Percentiles rank a stretch among this genome's conserved stretches.
Conservation (phyloP, 345 rosid species). For the Salix suchowensis region DNA sequence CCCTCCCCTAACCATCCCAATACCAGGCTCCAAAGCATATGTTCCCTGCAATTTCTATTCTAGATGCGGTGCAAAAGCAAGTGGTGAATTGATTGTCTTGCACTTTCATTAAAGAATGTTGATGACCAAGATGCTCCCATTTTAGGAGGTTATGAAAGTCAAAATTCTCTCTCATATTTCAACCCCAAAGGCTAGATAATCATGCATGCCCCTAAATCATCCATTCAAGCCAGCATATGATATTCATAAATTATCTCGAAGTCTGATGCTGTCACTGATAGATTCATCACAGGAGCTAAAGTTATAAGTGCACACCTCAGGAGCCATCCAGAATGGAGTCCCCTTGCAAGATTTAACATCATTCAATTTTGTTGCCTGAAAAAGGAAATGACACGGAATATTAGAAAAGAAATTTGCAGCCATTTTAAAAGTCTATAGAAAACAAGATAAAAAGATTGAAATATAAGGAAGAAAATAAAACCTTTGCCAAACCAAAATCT, state of each 20-base stretch:
- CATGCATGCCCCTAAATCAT: background rate
- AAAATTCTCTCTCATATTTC: background rate
- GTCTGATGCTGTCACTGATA: background rate
- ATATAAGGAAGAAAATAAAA: conserved; percentile 14
- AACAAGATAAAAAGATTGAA: background rate
- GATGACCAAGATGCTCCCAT: background rate
- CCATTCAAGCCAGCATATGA: background rate
- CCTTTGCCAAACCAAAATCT: conserved; percentile 98
- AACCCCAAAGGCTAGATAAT: background rate
- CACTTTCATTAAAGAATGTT: background rate
- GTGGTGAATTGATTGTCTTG: background rate
- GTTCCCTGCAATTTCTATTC: background rate
- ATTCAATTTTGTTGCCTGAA: conserved; percentile 69
- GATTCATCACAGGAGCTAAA: conserved; percentile 7
- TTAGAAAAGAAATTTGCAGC: conserved; percentile 7
- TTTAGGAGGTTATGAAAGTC: background rate
- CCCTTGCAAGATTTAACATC: conserved; percentile 84
- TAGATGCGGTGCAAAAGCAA: background rate
- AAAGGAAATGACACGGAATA: conserved; percentile 7
- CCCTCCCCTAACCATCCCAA: background rate
- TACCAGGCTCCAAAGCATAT: background rate
- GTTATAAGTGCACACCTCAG: conserved; percentile 56
- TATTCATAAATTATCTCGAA: background rate
- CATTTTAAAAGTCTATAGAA: background rate
- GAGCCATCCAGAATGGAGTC: conserved; percentile 97